phyloP scores from a whole-genome alignment of 768 basidiomycete species.

The Mycena chlorophos region DNA sequence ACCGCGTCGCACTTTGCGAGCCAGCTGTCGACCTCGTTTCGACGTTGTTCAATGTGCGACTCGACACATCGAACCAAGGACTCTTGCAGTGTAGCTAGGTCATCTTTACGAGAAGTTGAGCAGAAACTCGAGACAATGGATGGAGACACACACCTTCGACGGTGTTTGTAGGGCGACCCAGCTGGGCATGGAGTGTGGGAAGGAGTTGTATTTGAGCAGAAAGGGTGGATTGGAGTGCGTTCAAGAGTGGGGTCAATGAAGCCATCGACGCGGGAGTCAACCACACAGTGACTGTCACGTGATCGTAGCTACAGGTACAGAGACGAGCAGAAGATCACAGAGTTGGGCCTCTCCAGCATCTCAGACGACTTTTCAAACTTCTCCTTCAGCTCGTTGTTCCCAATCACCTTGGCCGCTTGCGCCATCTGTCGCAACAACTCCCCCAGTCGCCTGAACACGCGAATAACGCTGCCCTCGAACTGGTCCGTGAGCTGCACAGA shows the following conservation, averaged over 20 bases:
- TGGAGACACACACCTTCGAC: too few relatives aligned
- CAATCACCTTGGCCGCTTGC: conserved; percentile 93
- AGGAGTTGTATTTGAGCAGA: conserved; percentile 81
- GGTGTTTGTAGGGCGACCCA: conserved; percentile 82
- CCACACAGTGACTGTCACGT: too few relatives aligned
- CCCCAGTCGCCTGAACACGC: conserved; percentile 91
- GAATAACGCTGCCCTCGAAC: conserved; percentile 95
- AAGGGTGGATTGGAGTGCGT: conserved; percentile 75
- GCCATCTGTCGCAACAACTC: conserved; percentile 97
- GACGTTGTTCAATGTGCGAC: conserved; percentile 62
- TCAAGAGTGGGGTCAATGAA: conserved; percentile 64
- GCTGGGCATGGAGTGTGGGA: conserved; percentile 79
- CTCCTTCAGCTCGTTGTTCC: conserved; percentile 88
- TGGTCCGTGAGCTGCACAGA: conserved; percentile 82
- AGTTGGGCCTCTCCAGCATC: conserved; percentile 92
- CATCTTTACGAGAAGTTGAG: conserved; percentile 79
- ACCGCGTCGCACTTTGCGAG: conserved; percentile 58
- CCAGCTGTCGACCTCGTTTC: conserved; percentile 80
- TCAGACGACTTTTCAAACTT: conserved; percentile 92
- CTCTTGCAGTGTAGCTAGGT: conserved; percentile 70
- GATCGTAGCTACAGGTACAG: conserved; percentile 69
- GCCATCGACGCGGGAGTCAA: too few relatives aligned
- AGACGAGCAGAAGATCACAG: conserved; percentile 89
- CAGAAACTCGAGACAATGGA: too few relatives aligned
- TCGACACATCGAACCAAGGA: conserved; percentile 78